phyloP scores from a whole-genome alignment of 2,329 filamentous ascomycete species.

The Pseudocercospora vitis region DNA sequence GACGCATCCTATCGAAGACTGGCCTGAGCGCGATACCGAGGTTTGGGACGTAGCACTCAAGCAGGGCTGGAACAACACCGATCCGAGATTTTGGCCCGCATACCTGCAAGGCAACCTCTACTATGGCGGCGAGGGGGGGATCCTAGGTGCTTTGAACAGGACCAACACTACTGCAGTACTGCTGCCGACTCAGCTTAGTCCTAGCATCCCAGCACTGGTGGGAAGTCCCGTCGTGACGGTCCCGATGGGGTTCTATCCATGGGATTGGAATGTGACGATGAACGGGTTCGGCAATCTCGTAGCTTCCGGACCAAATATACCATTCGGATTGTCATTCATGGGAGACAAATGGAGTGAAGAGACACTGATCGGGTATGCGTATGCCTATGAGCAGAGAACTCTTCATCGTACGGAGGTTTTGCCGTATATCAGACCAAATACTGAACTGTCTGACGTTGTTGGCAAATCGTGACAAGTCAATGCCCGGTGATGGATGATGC shows the following conservation, averaged over 20 bases:
- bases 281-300: slow-evolving; percentile 55
- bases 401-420: slow-evolving; percentile 48
- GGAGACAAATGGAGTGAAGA: slow-evolving; percentile 63
- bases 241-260: slow-evolving; percentile 59
- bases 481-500: too few relatives aligned
- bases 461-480: not conserved
- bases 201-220: slow-evolving; percentile 54
- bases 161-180: slow-evolving; percentile 63
- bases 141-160: slow-evolving; percentile 60
- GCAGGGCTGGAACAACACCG: slow-evolving; percentile 57
- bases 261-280: slow-evolving; percentile 48
- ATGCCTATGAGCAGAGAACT: slow-evolving; percentile 66
- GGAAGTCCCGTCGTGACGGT: slow-evolving; percentile 64
- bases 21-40: slow-evolving; percentile 59
- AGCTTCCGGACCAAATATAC: slow-evolving; percentile 54
- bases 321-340: slow-evolving; percentile 64
- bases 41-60: slow-evolving; percentile 57
- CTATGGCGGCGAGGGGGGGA: slow-evolving; percentile 59
- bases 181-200: slow-evolving; percentile 55
- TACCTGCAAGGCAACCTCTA: slow-evolving; percentile 54
- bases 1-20: slow-evolving; percentile 55
- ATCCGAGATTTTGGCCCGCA: slow-evolving; percentile 56
- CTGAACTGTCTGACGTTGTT: slow-evolving; percentile 50
- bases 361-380: slow-evolving; percentile 63
- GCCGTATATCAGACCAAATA: slow-evolving; percentile 51